Evolutionary conservation across 768 basidiomycete species (phyloP).

Genomic region (Hygrophoropsis aurantiaca): DNA sequence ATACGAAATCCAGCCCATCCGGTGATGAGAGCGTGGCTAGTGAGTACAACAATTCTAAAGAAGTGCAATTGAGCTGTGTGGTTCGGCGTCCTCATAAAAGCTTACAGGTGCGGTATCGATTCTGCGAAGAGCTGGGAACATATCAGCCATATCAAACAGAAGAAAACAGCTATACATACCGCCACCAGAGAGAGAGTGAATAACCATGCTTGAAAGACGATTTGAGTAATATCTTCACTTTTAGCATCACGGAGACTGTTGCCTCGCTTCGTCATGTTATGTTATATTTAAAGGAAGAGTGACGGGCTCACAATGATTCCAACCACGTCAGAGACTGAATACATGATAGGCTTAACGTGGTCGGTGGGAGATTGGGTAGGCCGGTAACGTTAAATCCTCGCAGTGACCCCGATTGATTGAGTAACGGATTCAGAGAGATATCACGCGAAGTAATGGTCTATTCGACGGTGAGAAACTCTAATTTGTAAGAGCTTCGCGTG

Average conservation of each 20-base stretch:
- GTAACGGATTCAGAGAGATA: not conserved
- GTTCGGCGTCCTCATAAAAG: not conserved
- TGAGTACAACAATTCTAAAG: conserved; percentile 34
- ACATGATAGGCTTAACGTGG: conserved; percentile 28
- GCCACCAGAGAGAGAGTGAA: conserved; percentile 45
- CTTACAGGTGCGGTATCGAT: conserved; percentile 51
- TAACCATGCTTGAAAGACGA: conserved; percentile 49
- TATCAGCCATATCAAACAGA: conserved; percentile 1
- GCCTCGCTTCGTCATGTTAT: not conserved
- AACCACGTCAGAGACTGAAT: conserved; percentile 46
- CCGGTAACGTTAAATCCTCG: conserved; percentile 1
- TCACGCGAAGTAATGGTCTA: not conserved
- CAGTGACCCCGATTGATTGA: not conserved
- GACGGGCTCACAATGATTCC: conserved; percentile 38
- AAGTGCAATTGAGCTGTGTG: not conserved
- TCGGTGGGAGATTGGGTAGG: conserved; percentile 1
- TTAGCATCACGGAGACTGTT: conserved; percentile 26
- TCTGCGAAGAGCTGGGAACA: conserved; percentile 45
- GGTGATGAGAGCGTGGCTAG: conserved; percentile 45
- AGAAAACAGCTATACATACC: conserved; percentile 29
- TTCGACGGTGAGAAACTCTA: too few species aligned
- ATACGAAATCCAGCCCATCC: conserved; percentile 49
- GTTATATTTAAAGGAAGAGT: not conserved
- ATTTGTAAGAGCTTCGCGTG: too few species aligned
- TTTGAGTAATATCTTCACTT: conserved; percentile 48